A percentile compares a stretch with the other conserved stretches of the same genome.
Evolutionary conservation across 1,139 yeast species (phyloP).

Genomic region (Zygosaccharomyces sapae): DNA sequence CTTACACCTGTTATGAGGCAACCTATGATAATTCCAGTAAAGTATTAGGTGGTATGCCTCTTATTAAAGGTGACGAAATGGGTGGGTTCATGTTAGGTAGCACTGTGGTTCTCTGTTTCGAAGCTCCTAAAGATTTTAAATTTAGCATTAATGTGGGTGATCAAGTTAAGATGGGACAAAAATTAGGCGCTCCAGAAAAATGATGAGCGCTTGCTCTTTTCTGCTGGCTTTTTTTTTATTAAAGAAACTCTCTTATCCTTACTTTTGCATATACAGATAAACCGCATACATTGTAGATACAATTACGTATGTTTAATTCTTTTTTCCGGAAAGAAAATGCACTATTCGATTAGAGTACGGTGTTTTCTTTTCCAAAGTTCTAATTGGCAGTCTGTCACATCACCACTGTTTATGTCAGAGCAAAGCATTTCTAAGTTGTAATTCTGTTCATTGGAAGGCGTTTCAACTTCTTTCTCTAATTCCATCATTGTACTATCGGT

Average conservation of each 20-base stretch:
- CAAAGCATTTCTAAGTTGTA: conserved; percentile 30
- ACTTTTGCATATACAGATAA: not conserved
- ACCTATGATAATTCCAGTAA: conserved; percentile 78
- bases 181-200: conserved; percentile 52
- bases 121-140: conserved; percentile 79
- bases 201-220: conserved; percentile 29
- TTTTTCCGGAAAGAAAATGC: not conserved
- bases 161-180: conserved; percentile 79
- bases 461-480: conserved; percentile 14
- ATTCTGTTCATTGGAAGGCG: conserved; percentile 2
- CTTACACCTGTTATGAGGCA: conserved; percentile 90
- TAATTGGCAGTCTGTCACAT: conserved; percentile 25
- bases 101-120: conserved; percentile 92
- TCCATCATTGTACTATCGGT: conserved; percentile 24
- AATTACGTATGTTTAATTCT: not conserved
- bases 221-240: not conserved
- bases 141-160: conserved; percentile 70
- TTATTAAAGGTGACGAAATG: conserved; percentile 88
- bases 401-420: conserved; percentile 23
- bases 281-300: conserved; percentile 3
- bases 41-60: conserved; percentile 79
- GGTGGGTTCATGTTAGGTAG: conserved; percentile 97
- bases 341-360: conserved; percentile 4
- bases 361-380: conserved; percentile 32
- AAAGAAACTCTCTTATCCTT: not conserved